Evolutionary conservation across 2,329 filamentous ascomycete genomes (phyloP), one percentile per base, ranked within the genome.

Genomic region (Alternaria panax): DNA sequence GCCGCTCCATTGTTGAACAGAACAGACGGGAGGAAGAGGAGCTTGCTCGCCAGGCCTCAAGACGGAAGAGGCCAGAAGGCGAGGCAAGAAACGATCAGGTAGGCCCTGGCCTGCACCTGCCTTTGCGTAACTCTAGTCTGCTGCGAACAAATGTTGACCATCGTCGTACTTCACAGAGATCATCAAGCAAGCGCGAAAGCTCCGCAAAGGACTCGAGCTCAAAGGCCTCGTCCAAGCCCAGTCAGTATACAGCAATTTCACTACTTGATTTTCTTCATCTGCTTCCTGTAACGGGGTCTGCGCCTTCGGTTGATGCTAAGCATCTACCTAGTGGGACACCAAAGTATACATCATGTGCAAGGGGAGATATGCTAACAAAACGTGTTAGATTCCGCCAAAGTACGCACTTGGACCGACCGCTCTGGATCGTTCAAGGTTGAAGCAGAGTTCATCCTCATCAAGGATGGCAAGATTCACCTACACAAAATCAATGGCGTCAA

Each of bases 401-500:
- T 96, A 30, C 89, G 95, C 65, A 93, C 90, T 3, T 99, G 95
- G 95, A 97, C 93, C 30, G 95, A 99, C 79, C 88, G 95, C 68
- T 92, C 92, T 34, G 95, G 94, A 71, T 94, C 93, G 1, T 99
- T 99, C 81, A 98, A 92, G 69, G 95, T 99, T 55, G 95, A 98
- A 67, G 95, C 95, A 16, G 92, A 99, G 76, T 99, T 98, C 74
- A 87, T 99, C 51, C 94, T 93, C 27, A 85, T 98, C 52, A 92
- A 92, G 76, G 95, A 98, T 75, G 92, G 93, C 64, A 98, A 98
- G 79, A 96, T 99, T 66, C 96, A 99, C 79, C 84, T 99, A 22
- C 95, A 99, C 83, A 99, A 99, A 82, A 86, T 92, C 80, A 99
- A 99, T 75, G 95, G 95, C 36, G 93, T 99, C 71, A 98, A 98